Evolutionary conservation across 2,329 filamentous ascomycete species (phyloP).

Genomic region (Sporothrix variecibatus): DNA sequence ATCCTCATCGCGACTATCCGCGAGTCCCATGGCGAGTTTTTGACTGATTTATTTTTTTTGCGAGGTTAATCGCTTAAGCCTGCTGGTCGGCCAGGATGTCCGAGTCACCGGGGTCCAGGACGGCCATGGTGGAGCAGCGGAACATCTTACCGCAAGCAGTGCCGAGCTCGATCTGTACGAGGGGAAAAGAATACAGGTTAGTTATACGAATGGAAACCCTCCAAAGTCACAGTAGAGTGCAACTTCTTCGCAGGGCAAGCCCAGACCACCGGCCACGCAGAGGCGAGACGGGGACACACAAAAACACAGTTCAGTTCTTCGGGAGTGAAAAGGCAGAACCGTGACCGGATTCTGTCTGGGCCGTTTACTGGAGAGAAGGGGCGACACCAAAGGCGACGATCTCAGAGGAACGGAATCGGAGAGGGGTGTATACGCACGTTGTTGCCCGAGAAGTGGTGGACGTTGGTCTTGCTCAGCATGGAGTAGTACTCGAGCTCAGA

Average conservation of each 20-base stretch:
- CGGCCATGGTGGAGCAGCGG: slow-evolving; percentile 93
- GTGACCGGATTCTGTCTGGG: slow-evolving; percentile 25
- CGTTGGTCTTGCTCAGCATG: slow-evolving; percentile 89
- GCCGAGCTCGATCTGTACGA: slow-evolving; percentile 86
- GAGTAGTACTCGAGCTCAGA: slow-evolving; percentile 94
- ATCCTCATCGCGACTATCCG: slow-evolving; percentile 11
- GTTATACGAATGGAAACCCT: slow-evolving; percentile 65
- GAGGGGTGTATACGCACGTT: slow-evolving; percentile 73
- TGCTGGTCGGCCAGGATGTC: slow-evolving; percentile 86
- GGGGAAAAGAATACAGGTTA: slow-evolving; percentile 51
- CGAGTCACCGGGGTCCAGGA: slow-evolving; percentile 96
- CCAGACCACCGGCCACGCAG: slow-evolving; percentile 36
- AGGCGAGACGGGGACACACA: background rate
- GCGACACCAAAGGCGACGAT: slow-evolving; percentile 26
- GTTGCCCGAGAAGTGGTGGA: slow-evolving; percentile 98
- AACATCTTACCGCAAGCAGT: slow-evolving; percentile 99
- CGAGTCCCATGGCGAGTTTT: slow-evolving; percentile 2
- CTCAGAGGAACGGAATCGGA: background rate
- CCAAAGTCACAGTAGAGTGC: slow-evolving; percentile 68
- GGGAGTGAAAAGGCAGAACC: background rate
- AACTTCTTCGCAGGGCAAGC: slow-evolving; percentile 91
- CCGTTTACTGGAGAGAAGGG: slow-evolving; percentile 27
- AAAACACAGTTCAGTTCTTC: background rate
- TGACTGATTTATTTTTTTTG: background rate
- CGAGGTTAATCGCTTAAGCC: slow-evolving; percentile 48